These are phyloP conservation scores for Magnolia kwangsiensis DNA, from an alignment of 164 flowering plant species.

Conservation along the genomic window DNA sequence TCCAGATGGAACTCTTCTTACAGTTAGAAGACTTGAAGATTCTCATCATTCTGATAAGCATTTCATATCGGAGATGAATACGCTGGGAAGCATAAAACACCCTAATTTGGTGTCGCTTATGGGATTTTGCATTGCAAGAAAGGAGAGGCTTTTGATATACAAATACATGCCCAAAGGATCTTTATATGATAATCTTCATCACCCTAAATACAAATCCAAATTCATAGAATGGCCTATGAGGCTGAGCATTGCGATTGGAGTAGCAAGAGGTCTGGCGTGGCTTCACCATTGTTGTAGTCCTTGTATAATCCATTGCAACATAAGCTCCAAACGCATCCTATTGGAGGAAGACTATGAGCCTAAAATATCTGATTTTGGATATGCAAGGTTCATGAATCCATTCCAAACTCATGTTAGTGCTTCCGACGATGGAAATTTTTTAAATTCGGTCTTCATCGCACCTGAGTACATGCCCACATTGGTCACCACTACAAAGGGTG, in stretches of 20 bases:
- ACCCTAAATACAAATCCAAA: neutral
- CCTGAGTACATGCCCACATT: slow-evolving; percentile 19
- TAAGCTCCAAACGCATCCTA: slow-evolving; percentile 23
- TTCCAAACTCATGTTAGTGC: slow-evolving; percentile 16
- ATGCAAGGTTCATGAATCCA: slow-evolving; percentile 20
- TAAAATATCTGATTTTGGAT: slow-evolving; percentile 23
- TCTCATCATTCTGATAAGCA: slow-evolving; percentile 19
- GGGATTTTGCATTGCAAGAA: slow-evolving; percentile 33
- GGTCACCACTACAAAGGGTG: slow-evolving; percentile 21
- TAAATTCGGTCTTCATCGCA: slow-evolving; percentile 17
- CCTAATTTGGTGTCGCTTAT: slow-evolving; percentile 21
- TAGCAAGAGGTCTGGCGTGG: no score
- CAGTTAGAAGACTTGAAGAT: slow-evolving; percentile 23
- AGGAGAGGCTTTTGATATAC: slow-evolving; percentile 22
- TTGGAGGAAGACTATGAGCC: slow-evolving; percentile 25
- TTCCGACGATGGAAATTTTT: slow-evolving; percentile 16
- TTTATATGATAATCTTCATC: no score
- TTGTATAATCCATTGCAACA: slow-evolving; percentile 19
- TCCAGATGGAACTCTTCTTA: slow-evolving; percentile 20
- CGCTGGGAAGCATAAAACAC: slow-evolving; percentile 15
- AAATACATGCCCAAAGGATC: no score
- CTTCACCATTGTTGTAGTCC: slow-evolving; percentile 25
- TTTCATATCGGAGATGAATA: slow-evolving; percentile 22
- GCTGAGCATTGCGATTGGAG: no score
- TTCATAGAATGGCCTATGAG: no score